phyloP scores from a whole-genome alignment of 768 basidiomycete species.

The Omphalotus guepiniiformis region DNA sequence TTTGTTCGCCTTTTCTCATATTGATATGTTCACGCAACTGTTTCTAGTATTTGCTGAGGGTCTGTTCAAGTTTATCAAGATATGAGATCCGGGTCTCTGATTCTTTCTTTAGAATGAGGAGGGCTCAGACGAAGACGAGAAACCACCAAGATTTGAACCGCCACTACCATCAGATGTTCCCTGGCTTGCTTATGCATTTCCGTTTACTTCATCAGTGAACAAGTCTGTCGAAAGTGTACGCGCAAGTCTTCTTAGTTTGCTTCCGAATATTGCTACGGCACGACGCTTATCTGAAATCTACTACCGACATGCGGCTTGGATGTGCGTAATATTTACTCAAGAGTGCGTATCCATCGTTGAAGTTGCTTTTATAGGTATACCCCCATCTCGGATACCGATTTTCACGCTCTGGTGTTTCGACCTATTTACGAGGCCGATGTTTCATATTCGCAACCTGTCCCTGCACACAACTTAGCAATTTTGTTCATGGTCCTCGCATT shows the following conservation, averaged over 20 bases:
- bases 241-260: conserved; percentile 36
- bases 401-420: conserved; percentile 44
- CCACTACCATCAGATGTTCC: conserved; percentile 49
- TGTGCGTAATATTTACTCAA: conserved; percentile 49
- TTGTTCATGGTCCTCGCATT: conserved; percentile 63
- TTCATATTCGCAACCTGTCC: conserved; percentile 35
- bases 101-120: conserved; percentile 47
- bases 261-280: conserved; percentile 39
- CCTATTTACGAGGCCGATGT: conserved; percentile 48
- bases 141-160: conserved; percentile 29
- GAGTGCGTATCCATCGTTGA: conserved; percentile 5
- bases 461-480: conserved; percentile 53
- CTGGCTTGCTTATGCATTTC: conserved; percentile 60
- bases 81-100: background rate
- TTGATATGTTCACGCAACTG: conserved; percentile 13
- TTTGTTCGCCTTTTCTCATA: background rate
- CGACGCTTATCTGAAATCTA: conserved; percentile 45
- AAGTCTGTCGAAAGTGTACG: conserved; percentile 46
- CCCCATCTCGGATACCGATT: conserved; percentile 56
- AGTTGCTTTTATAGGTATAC: conserved; percentile 54
- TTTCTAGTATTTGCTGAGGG: conserved; percentile 62
- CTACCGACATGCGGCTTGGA: conserved; percentile 68
- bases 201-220: conserved; percentile 44
- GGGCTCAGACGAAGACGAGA: conserved; percentile 51
- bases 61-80: conserved; percentile 21